Evolutionary conservation across 192 early-diverging fungal genomes (phyloP).

Genomic region (Globomyces pollinis-pini): DNA sequence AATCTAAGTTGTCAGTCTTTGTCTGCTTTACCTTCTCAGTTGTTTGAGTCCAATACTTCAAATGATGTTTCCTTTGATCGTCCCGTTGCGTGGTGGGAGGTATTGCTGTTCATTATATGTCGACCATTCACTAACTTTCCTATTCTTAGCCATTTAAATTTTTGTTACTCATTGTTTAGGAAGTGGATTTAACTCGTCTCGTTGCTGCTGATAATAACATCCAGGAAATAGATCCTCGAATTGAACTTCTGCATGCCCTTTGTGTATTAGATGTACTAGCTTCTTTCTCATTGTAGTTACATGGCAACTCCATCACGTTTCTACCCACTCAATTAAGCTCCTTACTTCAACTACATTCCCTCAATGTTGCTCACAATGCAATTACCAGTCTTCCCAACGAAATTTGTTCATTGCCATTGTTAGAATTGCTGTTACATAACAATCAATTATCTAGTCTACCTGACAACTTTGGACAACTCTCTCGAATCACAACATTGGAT

Average conservation of each 20-base stretch:
- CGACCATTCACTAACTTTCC: too few species aligned
- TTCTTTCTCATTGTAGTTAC: not conserved
- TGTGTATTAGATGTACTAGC: constrained; percentile 30
- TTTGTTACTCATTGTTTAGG: not conserved
- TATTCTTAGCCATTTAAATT: too few species aligned
- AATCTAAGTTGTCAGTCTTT: not conserved
- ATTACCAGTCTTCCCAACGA: constrained; percentile 16
- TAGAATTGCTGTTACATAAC: constrained; percentile 23
- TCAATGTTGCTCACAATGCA: constrained; percentile 29
- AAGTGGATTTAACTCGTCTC: constrained; percentile 27
- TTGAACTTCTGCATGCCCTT: constrained; percentile 27
- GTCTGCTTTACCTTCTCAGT: not conserved
- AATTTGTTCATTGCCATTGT: constrained; percentile 14
- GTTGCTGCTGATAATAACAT: constrained; percentile 35
- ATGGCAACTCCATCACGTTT: constrained; percentile 27
- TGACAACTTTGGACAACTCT: not conserved
- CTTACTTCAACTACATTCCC: constrained; percentile 15
- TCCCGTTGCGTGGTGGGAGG: not conserved
- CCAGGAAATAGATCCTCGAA: constrained; percentile 18
- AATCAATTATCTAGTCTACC: constrained; percentile 22
- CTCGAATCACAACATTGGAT: constrained; percentile 17
- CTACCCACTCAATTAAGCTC: constrained; percentile 22
- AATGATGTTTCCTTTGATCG: not conserved
- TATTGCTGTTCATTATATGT: too few species aligned
- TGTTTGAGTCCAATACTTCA: not conserved